Evolutionary conservation across 2,329 filamentous ascomycete species (phyloP), one percentile per base, ranked within the genome.

Genomic region (Fusarium pseudoanthophilum): DNA sequence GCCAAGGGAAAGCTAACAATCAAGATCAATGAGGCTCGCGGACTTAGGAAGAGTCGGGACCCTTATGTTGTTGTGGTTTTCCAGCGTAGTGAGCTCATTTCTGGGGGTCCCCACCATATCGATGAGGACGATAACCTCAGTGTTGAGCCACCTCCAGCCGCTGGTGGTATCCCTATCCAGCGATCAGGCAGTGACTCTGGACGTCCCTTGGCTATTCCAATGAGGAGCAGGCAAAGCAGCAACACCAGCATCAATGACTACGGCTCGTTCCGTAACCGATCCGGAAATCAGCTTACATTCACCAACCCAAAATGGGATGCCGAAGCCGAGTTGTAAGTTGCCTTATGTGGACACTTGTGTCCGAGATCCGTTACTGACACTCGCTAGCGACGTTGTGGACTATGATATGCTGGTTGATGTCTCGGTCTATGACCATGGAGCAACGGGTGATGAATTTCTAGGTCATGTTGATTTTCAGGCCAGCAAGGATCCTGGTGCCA

Each of bases 21-120:
- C 77, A 95, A 93, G 80, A 96, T 99, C 61, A 87, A 91, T 57
- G 94, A 98, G 81, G 96, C 93, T 53, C 89, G 94, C 78, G 94
- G 93, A 15, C 84, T 99, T 59, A 89, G 92, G 69, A 93, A 91
- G 65, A 94, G 94, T 79, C 90, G 91, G 67, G 94, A 98, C 78
- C 96, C 96, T 3, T 99, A 99, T 78, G 94, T 98, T 59, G 95
- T 99, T 16, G 97, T 93, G 67, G 95, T 98, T 32, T 99, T 98
- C 79, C 96, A 99, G 82, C 93, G 94, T 81, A 97, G 95, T 79
- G 96, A 99, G 82, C 92, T 97, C 77, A 97, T 99, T 63, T 98
- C 96, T 2, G 92, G 93, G 63, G 94, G 94, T 5, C 93, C 95
- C 18, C 90, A 92, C 40, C 86, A 86, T 61, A 83, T 87, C 30